Conservation (phyloP, 2,329 filamentous ascomycete genomes). For the Monosporascus sp. region DNA sequence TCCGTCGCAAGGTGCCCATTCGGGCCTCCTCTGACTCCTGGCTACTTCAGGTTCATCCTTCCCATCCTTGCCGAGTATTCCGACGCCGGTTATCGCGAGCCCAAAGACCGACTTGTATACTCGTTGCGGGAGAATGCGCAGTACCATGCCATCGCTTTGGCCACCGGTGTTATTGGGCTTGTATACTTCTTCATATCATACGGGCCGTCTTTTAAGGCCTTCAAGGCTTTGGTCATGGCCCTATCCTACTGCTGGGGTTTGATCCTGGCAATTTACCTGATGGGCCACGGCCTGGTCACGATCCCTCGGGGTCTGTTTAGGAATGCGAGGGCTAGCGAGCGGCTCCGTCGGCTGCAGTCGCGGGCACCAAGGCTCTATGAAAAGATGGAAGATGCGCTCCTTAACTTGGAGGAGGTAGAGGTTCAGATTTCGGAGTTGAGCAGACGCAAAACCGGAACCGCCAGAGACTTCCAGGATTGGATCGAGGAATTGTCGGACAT, state of each 20-base stretch:
- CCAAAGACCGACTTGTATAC: conserved; percentile 74
- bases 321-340: conserved; percentile 69
- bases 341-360: conserved; percentile 68
- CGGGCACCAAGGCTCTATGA: conserved; percentile 81
- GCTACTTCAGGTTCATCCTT: conserved; percentile 67
- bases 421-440: conserved; percentile 73
- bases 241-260: conserved; percentile 92
- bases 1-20: background rate
- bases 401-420: conserved; percentile 76
- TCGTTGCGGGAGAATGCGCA: conserved; percentile 82
- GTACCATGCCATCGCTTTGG: conserved; percentile 78
- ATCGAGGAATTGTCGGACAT: conserved; percentile 88
- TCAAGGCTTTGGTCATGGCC: conserved; percentile 87
- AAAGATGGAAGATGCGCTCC: conserved; percentile 76
- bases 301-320: conserved; percentile 78
- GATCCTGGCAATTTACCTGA: conserved; percentile 87
- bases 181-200: conserved; percentile 80
- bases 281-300: conserved; percentile 93
- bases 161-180: conserved; percentile 63
- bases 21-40: conserved; percentile 8
- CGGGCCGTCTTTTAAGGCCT: conserved; percentile 63
- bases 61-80: conserved; percentile 91
- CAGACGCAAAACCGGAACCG: conserved; percentile 73
- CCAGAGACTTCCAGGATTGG: conserved; percentile 79
- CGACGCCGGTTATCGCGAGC: conserved; percentile 87